Base-by-base conservation (phyloP, 768 basidiomycete species). In the Naematelia aurantialba region DNA sequence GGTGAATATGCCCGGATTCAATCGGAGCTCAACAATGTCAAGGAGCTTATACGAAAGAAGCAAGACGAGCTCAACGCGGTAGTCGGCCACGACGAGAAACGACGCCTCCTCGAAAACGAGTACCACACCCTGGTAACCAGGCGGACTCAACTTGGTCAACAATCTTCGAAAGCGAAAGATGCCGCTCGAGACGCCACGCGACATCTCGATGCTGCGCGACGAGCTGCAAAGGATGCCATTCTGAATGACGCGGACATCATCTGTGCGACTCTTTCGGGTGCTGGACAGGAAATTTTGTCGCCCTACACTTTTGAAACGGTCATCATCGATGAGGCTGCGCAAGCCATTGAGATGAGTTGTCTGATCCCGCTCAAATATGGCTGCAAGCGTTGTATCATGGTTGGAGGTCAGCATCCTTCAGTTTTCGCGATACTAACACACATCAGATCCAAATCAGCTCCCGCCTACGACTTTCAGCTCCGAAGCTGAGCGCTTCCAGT, bases 291-390 rank as follows among this genome's bases (percentile, higher is more conserved):
- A 14, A 82, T 83, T 48, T 81, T 99, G 44, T 85, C 88, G 57
- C 66, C 78, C 0, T 83, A 89, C 62, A 88, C 93, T 52, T 97
- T 97, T 72, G 93, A 96, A 67, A 89, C 94, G 78, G 83, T 99
- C 66, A 86, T 99, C 75, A 94, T 99, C 60, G 96, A 99, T 70
- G 96, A 99, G 77, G 96, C 96, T 1, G 94, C 94, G 0, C 96
- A 99, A 77, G 87, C 93, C 14, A 88, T 97, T 48, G 96, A 99
- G 76, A 81, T 97, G 44, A 91, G 89, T 63, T 90, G 94, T 5
- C 78, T 99, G 61, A 98, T 99, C 58, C 96, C 96, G 39, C 81
- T 99, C 62, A 96, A 89, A 76, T 97, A 91, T 77, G 83, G 82
- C 26, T 88, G 86, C 63, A 82, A 81, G 52, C 84, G 85, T 27